Base-by-base conservation (phyloP, 352 stramenopile species). In the Phytophthora palmivora region DNA sequence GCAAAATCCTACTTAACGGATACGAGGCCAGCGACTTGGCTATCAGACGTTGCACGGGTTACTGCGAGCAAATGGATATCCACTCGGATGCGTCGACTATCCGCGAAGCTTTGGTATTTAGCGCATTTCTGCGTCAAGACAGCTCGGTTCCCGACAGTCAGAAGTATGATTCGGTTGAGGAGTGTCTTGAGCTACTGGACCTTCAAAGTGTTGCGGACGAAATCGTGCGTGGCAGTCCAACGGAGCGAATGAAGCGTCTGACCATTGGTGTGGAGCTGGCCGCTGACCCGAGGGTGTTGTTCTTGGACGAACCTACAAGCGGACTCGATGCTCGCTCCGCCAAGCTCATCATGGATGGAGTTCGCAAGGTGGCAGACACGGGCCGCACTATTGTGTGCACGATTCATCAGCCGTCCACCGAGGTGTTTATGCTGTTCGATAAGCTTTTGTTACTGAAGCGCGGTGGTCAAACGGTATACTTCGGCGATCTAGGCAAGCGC, bases 71-170 rank as follows among this genome's bases (percentile, higher is more conserved):
- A n/a, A n/a, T n/a, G n/a, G n/a, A n/a, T n/a, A n/a, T n/a, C n/a
- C n/a, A n/a, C n/a, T n/a, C n/a, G n/a, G n/a, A n/a, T n/a, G n/a
- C n/a, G n/a, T n/a, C n/a, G n/a, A n/a, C n/a, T n/a, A n/a, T n/a
- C n/a, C n/a, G n/a, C n/a, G 92, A 98, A 51, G 82, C 88, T 3
- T 82, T 98, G 30, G 51, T 70, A 1, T 98, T 98, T 65, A 92
- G 79, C 36, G 91, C 92, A 2, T 88, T 84, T 47, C 56, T 97
- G 43, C 71, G 88, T 18, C 66, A 76, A 36, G 49, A 63, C 21
- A 70, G 63, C 19, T 58, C 63, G 1, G 66, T 81, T 12, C 44
- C 72, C 9, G 30, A 63, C 18, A 68, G 41, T 1, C 18, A 76
- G 36, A 81, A 81, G 32, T 58, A 65, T 33, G 56, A 63, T 16